Evolutionary conservation across 2,329 filamentous ascomycete species (phyloP).

Genomic region (Pseudophaeomoniella oleicola): DNA sequence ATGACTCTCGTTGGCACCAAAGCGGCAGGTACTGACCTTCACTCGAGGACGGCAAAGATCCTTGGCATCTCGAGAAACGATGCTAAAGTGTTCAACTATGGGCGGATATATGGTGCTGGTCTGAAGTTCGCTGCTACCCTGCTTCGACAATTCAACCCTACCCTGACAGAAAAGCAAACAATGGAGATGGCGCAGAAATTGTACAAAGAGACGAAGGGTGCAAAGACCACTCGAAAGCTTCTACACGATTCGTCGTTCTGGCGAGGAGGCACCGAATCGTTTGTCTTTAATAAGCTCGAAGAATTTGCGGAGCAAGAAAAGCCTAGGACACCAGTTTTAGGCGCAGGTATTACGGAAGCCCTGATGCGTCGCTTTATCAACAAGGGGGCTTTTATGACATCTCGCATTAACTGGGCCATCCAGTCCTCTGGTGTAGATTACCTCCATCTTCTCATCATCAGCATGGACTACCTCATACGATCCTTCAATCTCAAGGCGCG

Average conservation of each 20-base stretch:
- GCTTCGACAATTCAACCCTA: conserved; percentile 84
- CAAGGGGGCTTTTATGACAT: conserved; percentile 86
- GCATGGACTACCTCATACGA: conserved; percentile 85
- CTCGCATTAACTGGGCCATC: conserved; percentile 97
- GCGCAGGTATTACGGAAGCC: conserved; percentile 90
- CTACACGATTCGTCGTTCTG: conserved; percentile 70
- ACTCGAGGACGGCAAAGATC: conserved; percentile 85
- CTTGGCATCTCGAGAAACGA: conserved; percentile 88
- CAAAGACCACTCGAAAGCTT: conserved; percentile 60
- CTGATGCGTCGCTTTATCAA: conserved; percentile 76
- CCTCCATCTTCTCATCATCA: conserved; percentile 78
- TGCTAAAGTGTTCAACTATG: conserved; percentile 97
- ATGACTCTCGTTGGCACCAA: conserved; percentile 98
- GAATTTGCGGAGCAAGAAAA: conserved; percentile 92
- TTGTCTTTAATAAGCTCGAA: conserved; percentile 96
- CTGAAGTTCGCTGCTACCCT: conserved; percentile 84
- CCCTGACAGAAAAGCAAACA: conserved; percentile 65
- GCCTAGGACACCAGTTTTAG: conserved; percentile 80
- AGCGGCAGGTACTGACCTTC: conserved; percentile 80
- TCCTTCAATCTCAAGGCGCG: conserved; percentile 76
- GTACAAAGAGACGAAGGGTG: conserved; percentile 81
- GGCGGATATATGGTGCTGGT: conserved; percentile 95
- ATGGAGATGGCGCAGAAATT: conserved; percentile 60
- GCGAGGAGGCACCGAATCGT: conserved; percentile 90
- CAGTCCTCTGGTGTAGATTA: conserved; percentile 97